Evolutionary conservation across 2,329 filamentous ascomycete species (phyloP), one percentile per base, ranked within the genome.

Genomic region (Aspergillus ustus): DNA sequence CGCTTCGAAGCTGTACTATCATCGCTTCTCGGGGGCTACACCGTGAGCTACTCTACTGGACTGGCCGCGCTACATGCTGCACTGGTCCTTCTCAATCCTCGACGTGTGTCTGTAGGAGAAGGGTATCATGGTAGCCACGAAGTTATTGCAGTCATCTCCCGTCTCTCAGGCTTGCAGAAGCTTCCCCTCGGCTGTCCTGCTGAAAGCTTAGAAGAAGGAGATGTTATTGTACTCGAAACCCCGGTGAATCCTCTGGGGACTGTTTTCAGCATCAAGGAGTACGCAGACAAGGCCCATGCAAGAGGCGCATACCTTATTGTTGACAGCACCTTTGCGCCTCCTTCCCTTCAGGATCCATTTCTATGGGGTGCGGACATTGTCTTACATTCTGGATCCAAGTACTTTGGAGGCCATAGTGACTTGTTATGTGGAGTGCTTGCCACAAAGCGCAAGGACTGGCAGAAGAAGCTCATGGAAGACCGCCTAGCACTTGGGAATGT

Each of bases 51-150:
- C 79, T 80, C 87, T 25, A 95, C 91, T 3, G 95, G 95, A 2
- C 85, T 98, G 17, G 85, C 91, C 5, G 91, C 93, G 52, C 93
- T 97, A 80, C 91, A 97, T 77, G 93, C 92, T 17, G 82, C 96
- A 61, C 83, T 98, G 3, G 88, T 93, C 13, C 88, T 88, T 69
- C 78, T 96, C 4, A 93, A 96, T 75, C 95, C 95, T 1, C 87
- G 87, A 67, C 88, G 89, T 59, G 86, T 98, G 57, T 90, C 92
- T 63, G 92, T 98, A 63, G 88, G 89, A 34, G 87, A 85, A 7
- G 93, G 93, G 40, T 98, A 98, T 79, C 94, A 98, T 78, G 95
- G 95, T 65, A 96, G 91, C 77, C 92, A 97, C 75, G 92, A 91
- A 66, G 91, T 97, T n/a, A 86, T 97, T 68, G 76, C 28, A 3